Percentiles rank a stretch among this genome's conserved stretches.
phyloP scores from a whole-genome alignment of 202 grass and related monocot genomes.

The Panicum hallii region DNA sequence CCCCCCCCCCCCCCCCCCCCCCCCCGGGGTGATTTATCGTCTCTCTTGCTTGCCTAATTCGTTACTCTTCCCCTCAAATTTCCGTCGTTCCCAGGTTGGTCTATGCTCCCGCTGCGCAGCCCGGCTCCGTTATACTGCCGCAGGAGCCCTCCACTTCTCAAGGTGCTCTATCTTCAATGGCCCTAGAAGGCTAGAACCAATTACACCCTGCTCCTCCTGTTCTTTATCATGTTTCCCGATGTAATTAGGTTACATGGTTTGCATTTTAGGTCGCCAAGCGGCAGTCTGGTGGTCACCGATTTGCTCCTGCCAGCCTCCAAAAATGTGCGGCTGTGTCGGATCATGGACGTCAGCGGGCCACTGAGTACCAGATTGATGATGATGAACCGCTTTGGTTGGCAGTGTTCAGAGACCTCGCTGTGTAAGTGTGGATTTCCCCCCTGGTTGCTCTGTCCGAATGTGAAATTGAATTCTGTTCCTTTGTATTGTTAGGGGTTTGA shows the following conservation, averaged over 20 bases:
- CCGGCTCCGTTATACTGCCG: neutral
- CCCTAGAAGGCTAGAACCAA: neutral
- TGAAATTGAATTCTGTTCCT: neutral
- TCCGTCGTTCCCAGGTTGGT: conserved; percentile 6
- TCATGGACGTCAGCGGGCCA: conserved; percentile 18
- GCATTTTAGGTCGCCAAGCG: conserved; percentile 27
- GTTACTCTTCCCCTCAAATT: neutral
- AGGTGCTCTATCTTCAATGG: conserved; percentile 11
- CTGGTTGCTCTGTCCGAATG: neutral
- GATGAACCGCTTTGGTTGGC: conserved; percentile 59
- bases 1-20: no score
- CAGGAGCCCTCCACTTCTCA: conserved; percentile 30
- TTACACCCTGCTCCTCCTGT: neutral
- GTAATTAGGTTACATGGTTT: neutral
- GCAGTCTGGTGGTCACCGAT: neutral
- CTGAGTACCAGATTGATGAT: conserved; percentile 46
- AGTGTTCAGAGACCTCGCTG: conserved; percentile 51
- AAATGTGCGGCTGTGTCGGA: conserved; percentile 25
- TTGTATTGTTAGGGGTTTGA: conserved; percentile 56
- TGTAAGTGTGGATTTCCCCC: conserved; percentile 39
- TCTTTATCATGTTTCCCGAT: neutral
- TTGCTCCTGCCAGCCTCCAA: neutral
- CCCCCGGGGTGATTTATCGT: neutral
- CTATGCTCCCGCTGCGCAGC: neutral
- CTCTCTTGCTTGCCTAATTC: neutral